phyloP scores from a whole-genome alignment of 768 basidiomycete species.

The Pulveroboletus sp. region DNA sequence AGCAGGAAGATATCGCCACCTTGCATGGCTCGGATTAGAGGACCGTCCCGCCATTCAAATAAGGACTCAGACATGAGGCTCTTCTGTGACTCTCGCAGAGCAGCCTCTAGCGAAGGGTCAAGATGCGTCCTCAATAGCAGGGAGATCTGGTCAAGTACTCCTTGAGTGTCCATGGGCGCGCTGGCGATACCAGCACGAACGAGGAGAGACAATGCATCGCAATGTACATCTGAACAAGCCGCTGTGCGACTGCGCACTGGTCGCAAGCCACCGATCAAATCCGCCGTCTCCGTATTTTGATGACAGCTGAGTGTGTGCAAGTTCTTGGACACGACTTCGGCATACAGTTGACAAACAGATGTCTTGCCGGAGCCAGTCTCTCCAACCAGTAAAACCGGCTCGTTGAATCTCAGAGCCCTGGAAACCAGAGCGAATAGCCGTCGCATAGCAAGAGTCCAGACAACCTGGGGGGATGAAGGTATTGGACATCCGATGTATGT shows the following conservation, averaged over 20 bases:
- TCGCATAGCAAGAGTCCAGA: slow-evolving; percentile 95
- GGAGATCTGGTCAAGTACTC: slow-evolving; percentile 25
- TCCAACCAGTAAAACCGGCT: slow-evolving; percentile 92
- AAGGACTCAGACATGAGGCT: slow-evolving; percentile 58
- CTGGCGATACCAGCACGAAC: slow-evolving; percentile 35
- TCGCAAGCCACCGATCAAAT: slow-evolving; percentile 89
- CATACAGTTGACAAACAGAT: slow-evolving; percentile 88
- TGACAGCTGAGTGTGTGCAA: slow-evolving; percentile 88
- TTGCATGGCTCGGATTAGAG: slow-evolving; percentile 90
- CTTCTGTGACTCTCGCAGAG: slow-evolving; percentile 40
- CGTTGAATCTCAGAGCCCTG: slow-evolving; percentile 83
- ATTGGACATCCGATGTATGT: slow-evolving; percentile 54
- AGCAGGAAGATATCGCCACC: slow-evolving; percentile 81
- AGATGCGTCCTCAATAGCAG: slow-evolving; percentile 25
- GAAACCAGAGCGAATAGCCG: slow-evolving; percentile 80
- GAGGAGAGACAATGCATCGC: slow-evolving; percentile 40
- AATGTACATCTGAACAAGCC: slow-evolving; percentile 45
- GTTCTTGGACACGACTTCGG: slow-evolving; percentile 54
- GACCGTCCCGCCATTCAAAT: slow-evolving; percentile 97
- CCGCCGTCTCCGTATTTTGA: slow-evolving; percentile 97
- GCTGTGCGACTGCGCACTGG: slow-evolving; percentile 75
- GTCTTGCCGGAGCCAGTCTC: slow-evolving; percentile 98
- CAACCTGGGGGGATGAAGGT: slow-evolving; percentile 44
- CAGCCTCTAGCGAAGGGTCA: slow-evolving; percentile 26
- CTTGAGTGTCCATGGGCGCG: slow-evolving; percentile 19